These are phyloP conservation scores for Russula brevipes DNA, from an alignment of 768 basidiomycete genomes.

Conservation along the genomic window DNA sequence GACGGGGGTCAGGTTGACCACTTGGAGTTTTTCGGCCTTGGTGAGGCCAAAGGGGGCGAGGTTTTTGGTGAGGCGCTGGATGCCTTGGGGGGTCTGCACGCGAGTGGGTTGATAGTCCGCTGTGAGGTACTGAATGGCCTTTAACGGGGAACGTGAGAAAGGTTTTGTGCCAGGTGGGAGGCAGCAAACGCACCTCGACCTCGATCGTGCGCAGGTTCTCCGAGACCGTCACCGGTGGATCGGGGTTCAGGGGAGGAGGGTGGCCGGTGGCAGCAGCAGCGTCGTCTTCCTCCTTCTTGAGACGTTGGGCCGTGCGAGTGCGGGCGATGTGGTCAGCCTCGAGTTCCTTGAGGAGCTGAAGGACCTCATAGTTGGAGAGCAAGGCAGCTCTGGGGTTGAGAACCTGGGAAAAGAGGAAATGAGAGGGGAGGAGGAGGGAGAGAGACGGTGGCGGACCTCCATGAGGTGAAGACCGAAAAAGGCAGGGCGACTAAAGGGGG, in stretches of 20 bases:
- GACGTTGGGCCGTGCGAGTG: constrained; percentile 61
- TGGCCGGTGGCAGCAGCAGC: constrained; percentile 33
- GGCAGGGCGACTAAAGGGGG: constrained; percentile 14
- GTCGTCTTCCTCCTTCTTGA: constrained; percentile 71
- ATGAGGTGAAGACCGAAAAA: constrained; percentile 18
- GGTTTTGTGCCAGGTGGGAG: too few species aligned
- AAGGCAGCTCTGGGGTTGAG: constrained; percentile 70
- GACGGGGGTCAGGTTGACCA: constrained; percentile 85
- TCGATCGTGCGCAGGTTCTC: constrained; percentile 84
- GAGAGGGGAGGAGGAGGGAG: background rate
- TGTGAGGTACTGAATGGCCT: constrained; percentile 85
- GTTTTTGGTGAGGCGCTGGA: constrained; percentile 59
- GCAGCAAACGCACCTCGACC: constrained; percentile 56
- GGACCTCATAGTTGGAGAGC: constrained; percentile 84
- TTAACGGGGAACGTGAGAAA: background rate
- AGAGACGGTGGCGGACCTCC: constrained; percentile 6
- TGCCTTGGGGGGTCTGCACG: constrained; percentile 57
- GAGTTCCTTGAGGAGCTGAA: constrained; percentile 68
- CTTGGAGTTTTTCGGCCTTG: constrained; percentile 87
- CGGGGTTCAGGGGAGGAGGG: constrained; percentile 28
- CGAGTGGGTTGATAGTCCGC: constrained; percentile 66
- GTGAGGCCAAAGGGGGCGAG: constrained; percentile 71
- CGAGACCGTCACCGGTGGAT: constrained; percentile 50
- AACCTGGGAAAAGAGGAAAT: constrained; percentile 40
- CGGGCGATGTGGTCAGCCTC: constrained; percentile 68